Evolutionary conservation across 176 grass and related monocot species (phyloP).

Genomic region (Eragrostis nindensis): DNA sequence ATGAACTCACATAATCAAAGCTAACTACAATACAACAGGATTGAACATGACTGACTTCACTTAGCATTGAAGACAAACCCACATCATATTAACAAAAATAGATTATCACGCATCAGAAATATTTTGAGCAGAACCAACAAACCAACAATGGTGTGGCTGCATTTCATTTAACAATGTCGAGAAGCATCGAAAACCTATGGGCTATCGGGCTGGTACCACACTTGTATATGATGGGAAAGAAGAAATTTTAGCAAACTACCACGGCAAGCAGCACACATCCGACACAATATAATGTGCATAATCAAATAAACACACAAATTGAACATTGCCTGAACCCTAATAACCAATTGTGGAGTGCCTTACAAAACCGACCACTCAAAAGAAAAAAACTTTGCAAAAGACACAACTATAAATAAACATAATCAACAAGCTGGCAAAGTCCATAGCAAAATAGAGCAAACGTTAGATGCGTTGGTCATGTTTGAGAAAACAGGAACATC

Average conservation of each 20-base stretch:
- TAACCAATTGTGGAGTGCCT: neutral
- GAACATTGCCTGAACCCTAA: neutral
- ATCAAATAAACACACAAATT: neutral
- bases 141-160: too few relatives aligned
- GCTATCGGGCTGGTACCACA: neutral
- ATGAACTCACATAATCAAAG: neutral
- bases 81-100: neutral
- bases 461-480: too few relatives aligned
- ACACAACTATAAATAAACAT: neutral
- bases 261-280: neutral
- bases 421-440: conserved; percentile 1
- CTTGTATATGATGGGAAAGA: conserved; percentile 1
- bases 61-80: neutral
- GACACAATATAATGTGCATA: too few relatives aligned
- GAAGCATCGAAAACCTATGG: neutral
- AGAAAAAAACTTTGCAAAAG: neutral
- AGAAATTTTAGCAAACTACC: neutral
- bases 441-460: neutral
- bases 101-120: neutral
- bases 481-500: neutral
- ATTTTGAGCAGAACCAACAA: neutral
- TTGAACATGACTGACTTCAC: neutral
- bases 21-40: neutral
- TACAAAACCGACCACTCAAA: neutral
- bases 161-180: neutral